Base-by-base conservation (phyloP, 345 rosid species). In the Eucalyptus curtisii region DNA sequence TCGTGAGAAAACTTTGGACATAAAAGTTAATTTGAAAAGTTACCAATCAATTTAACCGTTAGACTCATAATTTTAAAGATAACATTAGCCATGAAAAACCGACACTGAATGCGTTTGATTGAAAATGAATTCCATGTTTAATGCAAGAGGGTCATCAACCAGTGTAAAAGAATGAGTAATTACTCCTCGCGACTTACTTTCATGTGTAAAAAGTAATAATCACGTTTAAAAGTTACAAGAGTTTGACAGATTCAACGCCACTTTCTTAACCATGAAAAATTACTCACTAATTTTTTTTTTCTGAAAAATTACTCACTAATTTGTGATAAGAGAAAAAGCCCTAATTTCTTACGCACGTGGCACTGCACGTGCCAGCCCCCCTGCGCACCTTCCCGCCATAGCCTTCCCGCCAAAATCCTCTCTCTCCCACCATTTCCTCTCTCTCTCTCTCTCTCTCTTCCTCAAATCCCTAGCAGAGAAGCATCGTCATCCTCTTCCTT, bases 321-420 rank as follows among this genome's bases (percentile, higher is more conserved):
- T 5, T 24, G 61, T 55, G 61, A 24, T 55, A 9, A 55, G 30
- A 9, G 61, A 55, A 55, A 68, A 33, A 6, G 80, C 80, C 44
- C 44, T 17, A 19, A 11, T 71, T 71, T 42, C 13, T 37, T 71
- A 33, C 8, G 84, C 84, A 76, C 84, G 84, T 76, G 82, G 47
- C 16, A 11, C 47, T 10, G 59, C 33, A 19, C 9, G 40, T 52
- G 87, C 87, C 89, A 30, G 40, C 64, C 85, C 22, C 45, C 49
- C 13, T 17, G 16, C 3, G 15, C 14, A 5, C 48, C 40, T 86
- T 88, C 91, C 91, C 92, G 90, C 90, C 92, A 87, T 89, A 52
- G 45, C 30, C 31, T 91, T 87, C 91, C 92, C 92, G 93, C 93
- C 90, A 90, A 82, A 91, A 81, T 30, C 33, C 80, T 30, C 48